phyloP scores from a whole-genome alignment of 805 yeast species.

The Cyberlindnera veronae region DNA sequence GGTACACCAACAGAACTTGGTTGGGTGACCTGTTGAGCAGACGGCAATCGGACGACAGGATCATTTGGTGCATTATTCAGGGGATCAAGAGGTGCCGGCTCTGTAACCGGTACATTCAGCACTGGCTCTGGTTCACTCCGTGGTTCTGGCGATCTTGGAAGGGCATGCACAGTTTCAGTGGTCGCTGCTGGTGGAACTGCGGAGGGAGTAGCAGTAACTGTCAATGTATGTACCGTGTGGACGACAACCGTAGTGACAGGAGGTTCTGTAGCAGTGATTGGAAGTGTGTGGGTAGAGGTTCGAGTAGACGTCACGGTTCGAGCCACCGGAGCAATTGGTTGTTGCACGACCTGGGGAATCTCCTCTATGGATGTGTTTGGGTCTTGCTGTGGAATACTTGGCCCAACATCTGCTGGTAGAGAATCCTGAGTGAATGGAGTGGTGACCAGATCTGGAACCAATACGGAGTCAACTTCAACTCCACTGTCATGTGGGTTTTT shows the following conservation, averaged over 20 bases:
- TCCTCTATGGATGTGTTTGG: background rate
- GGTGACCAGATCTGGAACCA: too few species aligned
- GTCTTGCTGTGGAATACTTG: background rate
- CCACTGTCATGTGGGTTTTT: background rate
- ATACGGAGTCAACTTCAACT: too few species aligned
- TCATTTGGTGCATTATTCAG: background rate
- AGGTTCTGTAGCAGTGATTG: background rate
- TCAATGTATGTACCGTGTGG: conserved; percentile 7
- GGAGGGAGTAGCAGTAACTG: conserved; percentile 5
- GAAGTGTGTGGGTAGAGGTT: conserved; percentile 10
- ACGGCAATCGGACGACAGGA: too few species aligned
- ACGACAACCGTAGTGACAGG: conserved; percentile 6
- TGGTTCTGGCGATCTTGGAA: background rate
- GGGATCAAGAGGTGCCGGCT: background rate
- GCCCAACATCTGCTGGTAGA: background rate
- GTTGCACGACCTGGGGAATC: background rate
- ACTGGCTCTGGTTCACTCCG: background rate
- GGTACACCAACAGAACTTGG: too few species aligned
- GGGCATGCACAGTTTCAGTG: background rate
- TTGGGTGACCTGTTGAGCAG: too few species aligned
- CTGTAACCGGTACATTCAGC: background rate
- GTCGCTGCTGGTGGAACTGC: background rate
- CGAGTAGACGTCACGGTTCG: conserved; percentile 3
- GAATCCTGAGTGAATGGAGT: too few species aligned
- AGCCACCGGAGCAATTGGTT: background rate